Evolutionary conservation across 805 yeast species (phyloP), one percentile per base, ranked within the genome.

Genomic region (Saturnispora besseyi): DNA sequence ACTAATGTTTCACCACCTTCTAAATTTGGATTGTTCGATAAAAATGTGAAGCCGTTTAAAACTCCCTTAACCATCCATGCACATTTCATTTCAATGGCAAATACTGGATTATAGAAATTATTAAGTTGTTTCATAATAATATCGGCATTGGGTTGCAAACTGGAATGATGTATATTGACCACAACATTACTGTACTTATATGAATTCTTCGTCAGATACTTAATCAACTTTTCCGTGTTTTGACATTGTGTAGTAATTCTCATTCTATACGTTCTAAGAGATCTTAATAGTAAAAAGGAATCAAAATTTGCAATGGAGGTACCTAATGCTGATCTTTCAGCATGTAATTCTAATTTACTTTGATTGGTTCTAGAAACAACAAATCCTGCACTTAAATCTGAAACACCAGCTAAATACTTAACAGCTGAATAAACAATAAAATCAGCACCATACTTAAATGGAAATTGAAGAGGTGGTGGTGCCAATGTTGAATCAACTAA

Each of bases 401-500:
- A 68, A 46, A 76, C 81, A 12, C 82, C 81, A 0, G 80, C 79
- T 50, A 77, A 69, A 59, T 73, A 77, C 55, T 77, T 77, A 10
- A 79, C 77, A 3, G 81, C 82, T 6, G 79, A 74, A 57, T 77
- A 79, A 60, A 77, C 69, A 5, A 76, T 72, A 48, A 72, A 64
- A 57, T 77, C 80, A 4, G 79, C 81, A 4, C 79, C 79, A 55
- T 67, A 69, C 26, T 65, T 60, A 56, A 76, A 76, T 0, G 82
- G 78, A 52, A 74, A 70, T 55, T 72, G 80, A 42, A 77, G 63
- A 10, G 80, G 80, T 8, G 79, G 79, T 8, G 81, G 81, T 1
- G 80, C 81, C 55, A 77, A 68, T 0, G 81, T 77, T 10, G 81
- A 71, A 61, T 77, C 82, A 2, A 77, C 77, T 24, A 75, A 52